phyloP scores from a whole-genome alignment of 176 grass and related monocot species.

The Ananas comosus region DNA sequence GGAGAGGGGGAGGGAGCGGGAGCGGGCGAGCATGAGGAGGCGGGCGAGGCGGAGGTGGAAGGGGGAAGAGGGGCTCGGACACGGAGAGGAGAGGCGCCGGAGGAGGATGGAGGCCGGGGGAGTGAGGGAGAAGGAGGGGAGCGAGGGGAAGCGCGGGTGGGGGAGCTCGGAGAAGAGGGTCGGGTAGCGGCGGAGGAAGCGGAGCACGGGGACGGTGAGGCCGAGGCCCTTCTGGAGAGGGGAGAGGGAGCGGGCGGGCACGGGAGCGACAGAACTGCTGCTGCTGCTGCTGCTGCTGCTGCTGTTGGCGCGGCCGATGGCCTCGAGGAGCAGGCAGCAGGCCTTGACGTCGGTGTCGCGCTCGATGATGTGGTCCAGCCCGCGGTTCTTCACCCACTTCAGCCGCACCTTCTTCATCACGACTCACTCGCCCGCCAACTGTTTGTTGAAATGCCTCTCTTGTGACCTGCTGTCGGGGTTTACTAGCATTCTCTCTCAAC shows the following conservation, averaged over 20 bases:
- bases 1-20: conserved; percentile 54
- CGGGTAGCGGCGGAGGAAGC: conserved; percentile 88
- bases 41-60: conserved; percentile 71
- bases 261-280: background rate
- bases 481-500: too few relatives aligned
- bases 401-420: conserved; percentile 75
- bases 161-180: conserved; percentile 62
- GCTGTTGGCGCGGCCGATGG: conserved; percentile 57
- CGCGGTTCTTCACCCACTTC: conserved; percentile 92
- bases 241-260: conserved; percentile 60
- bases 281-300: conserved; percentile 7
- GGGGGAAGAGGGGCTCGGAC: conserved; percentile 29
- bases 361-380: conserved; percentile 85
- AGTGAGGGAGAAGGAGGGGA: conserved; percentile 68
- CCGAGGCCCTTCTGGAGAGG: conserved; percentile 65
- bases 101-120: conserved; percentile 38
- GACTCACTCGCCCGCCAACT: background rate
- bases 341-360: conserved; percentile 74
- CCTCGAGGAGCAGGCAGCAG: conserved; percentile 67
- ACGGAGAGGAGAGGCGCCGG: conserved; percentile 31
- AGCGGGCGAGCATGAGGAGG: conserved; percentile 67
- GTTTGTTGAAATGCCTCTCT: conserved; percentile 7
- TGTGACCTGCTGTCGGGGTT: too few relatives aligned
- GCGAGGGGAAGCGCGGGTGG: conserved; percentile 68
- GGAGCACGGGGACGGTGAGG: conserved; percentile 68